Evolutionary conservation across 2,329 filamentous ascomycete species (phyloP).

Genomic region (Verticillium nubilum): DNA sequence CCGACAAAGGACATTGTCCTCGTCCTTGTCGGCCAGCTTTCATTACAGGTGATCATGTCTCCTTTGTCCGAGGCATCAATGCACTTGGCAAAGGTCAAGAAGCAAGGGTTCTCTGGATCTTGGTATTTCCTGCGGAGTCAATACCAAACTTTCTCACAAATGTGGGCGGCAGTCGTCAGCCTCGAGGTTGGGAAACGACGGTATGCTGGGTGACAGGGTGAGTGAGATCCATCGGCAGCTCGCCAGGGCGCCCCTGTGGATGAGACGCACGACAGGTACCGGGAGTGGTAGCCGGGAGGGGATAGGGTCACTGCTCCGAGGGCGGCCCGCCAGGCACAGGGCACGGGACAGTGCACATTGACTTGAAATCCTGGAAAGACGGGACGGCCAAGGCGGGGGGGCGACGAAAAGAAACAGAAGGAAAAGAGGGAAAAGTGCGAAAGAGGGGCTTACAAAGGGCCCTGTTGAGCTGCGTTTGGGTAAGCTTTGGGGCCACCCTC

Average conservation of each 20-base stretch:
- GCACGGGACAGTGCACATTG: neutral
- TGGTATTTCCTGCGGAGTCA: neutral
- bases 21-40: neutral
- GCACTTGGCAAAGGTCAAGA: neutral
- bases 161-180: neutral
- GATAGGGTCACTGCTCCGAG: neutral
- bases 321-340: constrained; percentile 1
- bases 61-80: neutral
- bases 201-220: neutral
- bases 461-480: neutral
- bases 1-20: neutral
- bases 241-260: neutral
- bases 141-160: neutral
- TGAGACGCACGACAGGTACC: neutral
- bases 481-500: neutral
- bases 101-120: neutral
- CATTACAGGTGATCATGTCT: neutral
- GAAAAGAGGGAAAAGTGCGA: neutral
- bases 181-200: neutral
- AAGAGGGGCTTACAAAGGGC: neutral
- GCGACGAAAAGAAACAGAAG: neutral
- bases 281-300: neutral
- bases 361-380: neutral
- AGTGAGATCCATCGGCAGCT: neutral
- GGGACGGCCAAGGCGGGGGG: neutral